Evolutionary conservation across 345 rosid species (phyloP).

Genomic region (Sonneratia alba): DNA sequence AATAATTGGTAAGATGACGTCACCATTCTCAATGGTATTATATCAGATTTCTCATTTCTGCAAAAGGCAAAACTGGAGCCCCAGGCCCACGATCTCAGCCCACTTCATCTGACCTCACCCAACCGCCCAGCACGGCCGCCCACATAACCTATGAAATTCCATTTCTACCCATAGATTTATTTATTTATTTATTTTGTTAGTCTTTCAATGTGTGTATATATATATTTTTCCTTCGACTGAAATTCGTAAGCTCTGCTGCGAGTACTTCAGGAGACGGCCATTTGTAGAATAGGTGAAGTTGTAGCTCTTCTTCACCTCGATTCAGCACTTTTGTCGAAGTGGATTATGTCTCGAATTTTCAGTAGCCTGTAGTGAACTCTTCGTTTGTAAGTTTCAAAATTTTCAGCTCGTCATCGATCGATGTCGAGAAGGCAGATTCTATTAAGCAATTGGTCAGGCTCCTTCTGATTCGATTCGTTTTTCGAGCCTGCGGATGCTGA

Average conservation of each 20-base stretch:
- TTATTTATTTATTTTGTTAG: no score
- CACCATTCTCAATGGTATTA: no score
- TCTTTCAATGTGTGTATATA: no score
- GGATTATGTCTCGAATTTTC: not conserved
- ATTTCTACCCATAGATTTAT: no score
- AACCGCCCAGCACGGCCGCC: not conserved
- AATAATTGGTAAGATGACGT: no score
- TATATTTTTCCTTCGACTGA: no score
- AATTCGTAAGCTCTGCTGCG: no score
- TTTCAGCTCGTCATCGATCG: not conserved
- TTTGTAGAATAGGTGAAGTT: not conserved
- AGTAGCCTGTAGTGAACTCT: not conserved
- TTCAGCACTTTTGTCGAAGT: not conserved
- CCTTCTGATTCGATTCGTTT: not conserved
- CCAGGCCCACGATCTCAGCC: not conserved
- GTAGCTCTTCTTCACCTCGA: not conserved
- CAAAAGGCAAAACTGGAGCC: not conserved
- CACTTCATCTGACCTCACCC: not conserved
- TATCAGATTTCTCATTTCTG: no score
- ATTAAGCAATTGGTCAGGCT: not conserved
- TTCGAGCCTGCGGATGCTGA: not conserved
- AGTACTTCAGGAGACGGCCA: not conserved
- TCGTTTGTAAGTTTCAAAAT: not conserved
- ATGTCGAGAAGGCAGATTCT: not conserved
- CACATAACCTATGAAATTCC: no score